phyloP scores from a whole-genome alignment of 139 green algal genomes.

The Dunaliella sp. region DNA sequence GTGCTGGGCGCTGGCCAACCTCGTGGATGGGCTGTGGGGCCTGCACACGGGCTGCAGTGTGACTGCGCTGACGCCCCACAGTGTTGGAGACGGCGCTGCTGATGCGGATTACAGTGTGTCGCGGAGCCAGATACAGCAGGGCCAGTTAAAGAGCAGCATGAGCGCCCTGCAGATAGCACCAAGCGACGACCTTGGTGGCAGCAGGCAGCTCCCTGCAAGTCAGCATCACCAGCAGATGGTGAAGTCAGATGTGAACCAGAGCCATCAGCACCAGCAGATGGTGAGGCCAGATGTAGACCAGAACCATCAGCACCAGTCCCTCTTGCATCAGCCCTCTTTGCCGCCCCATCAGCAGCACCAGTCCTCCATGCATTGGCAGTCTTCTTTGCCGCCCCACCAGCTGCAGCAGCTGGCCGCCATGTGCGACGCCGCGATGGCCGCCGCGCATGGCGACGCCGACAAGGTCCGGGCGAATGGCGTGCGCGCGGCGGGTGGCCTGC shows the following conservation, averaged over 20 bases:
- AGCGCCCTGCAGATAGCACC: neutral
- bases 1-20: conserved; percentile 52
- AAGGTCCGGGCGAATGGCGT: conserved; percentile 63
- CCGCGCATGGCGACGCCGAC: conserved; percentile 49
- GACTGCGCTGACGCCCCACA: too few species aligned
- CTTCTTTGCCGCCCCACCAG: neutral
- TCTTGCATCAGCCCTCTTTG: neutral
- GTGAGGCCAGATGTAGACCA: too few species aligned
- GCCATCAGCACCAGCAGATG: neutral
- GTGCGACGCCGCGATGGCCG: conserved; percentile 31
- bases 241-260: neutral
- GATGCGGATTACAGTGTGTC: too few species aligned
- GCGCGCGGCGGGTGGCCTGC: conserved; percentile 51
- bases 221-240: neutral
- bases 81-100: too few species aligned
- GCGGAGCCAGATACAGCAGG: too few species aligned
- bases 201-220: neutral
- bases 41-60: too few species aligned
- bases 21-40: conserved; percentile 33
- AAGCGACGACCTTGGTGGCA: too few species aligned
- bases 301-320: too few species aligned
- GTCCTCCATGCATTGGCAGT: neutral
- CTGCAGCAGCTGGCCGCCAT: conserved; percentile 29
- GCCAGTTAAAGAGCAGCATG: neutral
- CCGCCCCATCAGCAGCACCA: conserved; percentile 3